Evolutionary conservation across 2,329 filamentous ascomycete genomes (phyloP).

Genomic region (Aspergillus sp.): DNA sequence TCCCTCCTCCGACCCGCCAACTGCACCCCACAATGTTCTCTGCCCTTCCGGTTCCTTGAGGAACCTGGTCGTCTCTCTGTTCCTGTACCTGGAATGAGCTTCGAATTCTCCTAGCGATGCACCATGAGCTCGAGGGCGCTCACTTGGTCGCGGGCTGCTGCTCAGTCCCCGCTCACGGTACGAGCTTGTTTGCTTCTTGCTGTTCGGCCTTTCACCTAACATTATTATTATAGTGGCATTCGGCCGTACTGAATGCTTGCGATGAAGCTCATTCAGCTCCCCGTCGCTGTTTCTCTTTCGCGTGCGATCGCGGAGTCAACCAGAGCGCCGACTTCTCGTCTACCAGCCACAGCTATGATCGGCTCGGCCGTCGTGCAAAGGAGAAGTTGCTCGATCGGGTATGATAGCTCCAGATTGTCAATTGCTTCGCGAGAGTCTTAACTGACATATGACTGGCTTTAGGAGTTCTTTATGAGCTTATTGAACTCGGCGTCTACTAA

Average conservation of each 20-base stretch:
- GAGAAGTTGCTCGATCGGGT: slow-evolving; percentile 52
- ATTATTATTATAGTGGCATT: slow-evolving; percentile 22
- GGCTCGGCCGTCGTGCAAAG: slow-evolving; percentile 45
- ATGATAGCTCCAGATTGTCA: slow-evolving; percentile 14
- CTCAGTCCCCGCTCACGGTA: slow-evolving; percentile 37
- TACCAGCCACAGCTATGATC: slow-evolving; percentile 32
- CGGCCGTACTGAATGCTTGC: slow-evolving; percentile 24
- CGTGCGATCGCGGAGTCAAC: slow-evolving; percentile 26
- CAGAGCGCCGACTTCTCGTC: slow-evolving; percentile 40
- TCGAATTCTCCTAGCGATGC: slow-evolving; percentile 19
- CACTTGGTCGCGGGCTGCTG: slow-evolving; percentile 36
- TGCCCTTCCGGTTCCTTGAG: slow-evolving; percentile 10
- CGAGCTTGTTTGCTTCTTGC: slow-evolving; percentile 7
- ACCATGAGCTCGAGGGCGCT: slow-evolving; percentile 43
- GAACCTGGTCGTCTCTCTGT: slow-evolving; percentile 19
- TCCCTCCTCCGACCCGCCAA: slow-evolving; percentile 10
- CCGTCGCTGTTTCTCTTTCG: slow-evolving; percentile 25
- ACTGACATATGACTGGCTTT: slow-evolving; percentile 7
- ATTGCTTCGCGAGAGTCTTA: slow-evolving; percentile 7
- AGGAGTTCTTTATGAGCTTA: slow-evolving; percentile 87
- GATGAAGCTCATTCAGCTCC: slow-evolving; percentile 7
- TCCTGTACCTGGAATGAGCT: slow-evolving; percentile 19
- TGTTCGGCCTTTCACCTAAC: not conserved
- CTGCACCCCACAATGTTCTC: slow-evolving; percentile 18
- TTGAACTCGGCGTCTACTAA: slow-evolving; percentile 89